Percentiles rank a stretch among this genome's conserved stretches.
Evolutionary conservation across 192 early-diverging fungal species (phyloP).

Genomic region (Gryganskiella cystojenkinii): DNA sequence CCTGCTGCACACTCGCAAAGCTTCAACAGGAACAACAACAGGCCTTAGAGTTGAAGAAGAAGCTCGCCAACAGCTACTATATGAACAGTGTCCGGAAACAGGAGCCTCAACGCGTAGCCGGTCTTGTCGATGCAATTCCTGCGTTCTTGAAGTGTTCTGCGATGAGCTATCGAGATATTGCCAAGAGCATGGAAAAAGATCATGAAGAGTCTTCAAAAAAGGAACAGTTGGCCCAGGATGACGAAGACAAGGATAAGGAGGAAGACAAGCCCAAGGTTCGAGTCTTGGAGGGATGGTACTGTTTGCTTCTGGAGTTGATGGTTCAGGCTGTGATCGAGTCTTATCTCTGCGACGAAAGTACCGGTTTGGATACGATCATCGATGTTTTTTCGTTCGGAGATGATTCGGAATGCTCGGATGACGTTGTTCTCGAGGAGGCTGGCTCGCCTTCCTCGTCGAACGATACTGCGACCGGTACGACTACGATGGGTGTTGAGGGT

Average conservation of each 20-base stretch:
- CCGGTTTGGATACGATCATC: conserved; percentile 59
- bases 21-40: conserved; percentile 49
- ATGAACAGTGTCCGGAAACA: conserved; percentile 31
- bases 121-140: conserved; percentile 63
- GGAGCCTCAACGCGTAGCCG: conserved; percentile 41
- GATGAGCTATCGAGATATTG: conserved; percentile 54
- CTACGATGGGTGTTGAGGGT: conserved; percentile 53
- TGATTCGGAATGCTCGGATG: conserved; percentile 52
- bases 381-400: conserved; percentile 67
- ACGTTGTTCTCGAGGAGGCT: conserved; percentile 27
- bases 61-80: conserved; percentile 46
- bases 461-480: conserved; percentile 33
- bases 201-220: conserved; percentile 29
- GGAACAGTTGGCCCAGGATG: conserved; percentile 7
- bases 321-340: conserved; percentile 66
- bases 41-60: conserved; percentile 43
- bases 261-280: conserved; percentile 44
- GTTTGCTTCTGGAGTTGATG: conserved; percentile 60
- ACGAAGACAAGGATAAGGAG: conserved; percentile 2
- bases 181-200: conserved; percentile 31
- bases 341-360: conserved; percentile 59
- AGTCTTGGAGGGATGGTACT: conserved; percentile 62
- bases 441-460: conserved; percentile 1
- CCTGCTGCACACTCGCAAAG: conserved; percentile 47
- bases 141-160: conserved; percentile 62